These are phyloP conservation scores for Thraustochytrium sp. DNA, from an alignment of 352 stramenopile species.

Conservation along the genomic window DNA sequence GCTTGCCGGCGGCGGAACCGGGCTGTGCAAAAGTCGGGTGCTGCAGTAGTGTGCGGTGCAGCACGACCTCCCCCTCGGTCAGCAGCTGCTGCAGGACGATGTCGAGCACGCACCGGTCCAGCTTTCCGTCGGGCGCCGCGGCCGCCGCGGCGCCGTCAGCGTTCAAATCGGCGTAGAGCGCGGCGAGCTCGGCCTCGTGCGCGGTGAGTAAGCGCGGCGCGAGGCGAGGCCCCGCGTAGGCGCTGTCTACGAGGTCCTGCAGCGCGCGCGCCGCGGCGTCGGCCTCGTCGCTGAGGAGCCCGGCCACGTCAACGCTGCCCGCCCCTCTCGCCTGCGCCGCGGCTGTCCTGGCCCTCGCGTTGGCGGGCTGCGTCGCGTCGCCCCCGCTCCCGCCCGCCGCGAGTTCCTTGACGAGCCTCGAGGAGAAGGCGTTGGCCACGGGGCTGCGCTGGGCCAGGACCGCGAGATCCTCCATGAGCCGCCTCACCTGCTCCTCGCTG, in stretches of 20 bases:
- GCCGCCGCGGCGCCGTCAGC: background rate
- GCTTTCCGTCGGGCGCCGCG: background rate
- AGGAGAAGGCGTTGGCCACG: background rate
- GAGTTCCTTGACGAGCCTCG: background rate
- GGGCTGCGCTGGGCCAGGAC: background rate
- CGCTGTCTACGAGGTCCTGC: background rate
- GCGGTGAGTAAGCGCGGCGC: background rate
- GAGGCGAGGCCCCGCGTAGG: background rate
- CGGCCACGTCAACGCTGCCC: background rate
- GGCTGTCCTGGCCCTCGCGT: background rate
- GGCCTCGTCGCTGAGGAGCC: background rate
- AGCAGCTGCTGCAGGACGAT: constrained; percentile 9
- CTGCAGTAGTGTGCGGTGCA: background rate
- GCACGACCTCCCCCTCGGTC: background rate
- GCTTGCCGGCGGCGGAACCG: background rate
- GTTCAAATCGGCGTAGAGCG: background rate
- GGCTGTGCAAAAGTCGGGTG: background rate
- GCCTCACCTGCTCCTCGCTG: background rate
- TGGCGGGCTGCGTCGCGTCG: background rate
- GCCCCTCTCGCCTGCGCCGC: background rate
- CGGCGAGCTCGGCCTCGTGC: background rate
- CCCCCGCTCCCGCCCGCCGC: too few relatives aligned
- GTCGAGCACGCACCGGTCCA: background rate
- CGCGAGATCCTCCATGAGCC: background rate
- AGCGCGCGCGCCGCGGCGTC: background rate